Evolutionary conservation across 2,329 filamentous ascomycete genomes (phyloP), one percentile per base, ranked within the genome.

Genomic region (Ophiostoma tasmaniense): DNA sequence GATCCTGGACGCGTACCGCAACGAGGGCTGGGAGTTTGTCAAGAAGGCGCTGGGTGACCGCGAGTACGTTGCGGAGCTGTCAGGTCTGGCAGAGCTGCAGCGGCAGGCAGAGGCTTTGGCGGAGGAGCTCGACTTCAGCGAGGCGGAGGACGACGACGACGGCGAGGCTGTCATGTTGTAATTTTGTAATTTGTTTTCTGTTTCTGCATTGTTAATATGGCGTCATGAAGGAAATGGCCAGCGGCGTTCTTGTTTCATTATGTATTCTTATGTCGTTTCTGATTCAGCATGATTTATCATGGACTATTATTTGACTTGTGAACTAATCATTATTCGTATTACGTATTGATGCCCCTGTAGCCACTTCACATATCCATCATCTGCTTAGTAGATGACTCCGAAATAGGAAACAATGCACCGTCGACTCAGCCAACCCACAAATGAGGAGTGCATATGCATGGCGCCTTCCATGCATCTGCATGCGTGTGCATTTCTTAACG

Each of bases 41-140:
- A 89, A 89, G 80, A 83, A 83, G 69, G 91, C 91, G 0, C 78
- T 95, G 17, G 85, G 87, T 70, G 89, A 93, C 77, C 88, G 87
- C 75, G 89, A 92, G 1, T 95, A 90, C 75, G 90, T 96, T 0
- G 87, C 90, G 37, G 91, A 94, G 76, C 81, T 94, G 42, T 90
- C 87, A 42, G 90, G 90, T 0, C 76, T 93, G 61, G 88, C 88
- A 0, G 90, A 92, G 76, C 87, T 93, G n/a, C 87, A 89, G 76
- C 79, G 85, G 28, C 77, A 77, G 70, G 86, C 86, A 0, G 85
- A 87, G 73, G 81, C 81, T 71, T 78, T 83, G 76, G 78, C 79
- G 1, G 80, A 74, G 0, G 77, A 86, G 62, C 79, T 90, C 64
- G 88, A 90, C 33, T 89, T 86, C 82, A 86, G 87, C 66, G 85